Evolutionary conservation across 257 asterid species (phyloP).

Genomic region (Ilex asprella): DNA sequence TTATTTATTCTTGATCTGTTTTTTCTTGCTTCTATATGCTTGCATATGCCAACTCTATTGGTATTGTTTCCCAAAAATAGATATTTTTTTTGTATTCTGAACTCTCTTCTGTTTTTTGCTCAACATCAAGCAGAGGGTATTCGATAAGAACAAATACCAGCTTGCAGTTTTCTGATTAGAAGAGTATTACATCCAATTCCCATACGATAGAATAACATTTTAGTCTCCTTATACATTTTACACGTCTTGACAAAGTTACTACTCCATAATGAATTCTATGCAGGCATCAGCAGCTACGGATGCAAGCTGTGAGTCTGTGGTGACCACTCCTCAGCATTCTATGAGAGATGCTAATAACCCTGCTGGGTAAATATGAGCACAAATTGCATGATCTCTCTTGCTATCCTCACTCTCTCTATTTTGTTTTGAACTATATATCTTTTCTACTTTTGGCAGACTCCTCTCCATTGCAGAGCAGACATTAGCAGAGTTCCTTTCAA

Average conservation of each 20-base stretch:
- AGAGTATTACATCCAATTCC: not conserved
- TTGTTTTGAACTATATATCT: not conserved
- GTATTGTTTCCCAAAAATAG: not conserved
- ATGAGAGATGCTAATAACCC: conserved; percentile 85
- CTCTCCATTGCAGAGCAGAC: conserved; percentile 2
- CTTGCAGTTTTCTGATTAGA: not conserved
- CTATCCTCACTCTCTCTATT: not conserved
- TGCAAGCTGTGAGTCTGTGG: conserved; percentile 85
- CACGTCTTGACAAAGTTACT: not conserved
- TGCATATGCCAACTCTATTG: not conserved
- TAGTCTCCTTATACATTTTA: not conserved
- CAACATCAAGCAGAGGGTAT: not conserved
- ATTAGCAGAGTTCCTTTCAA: conserved; percentile 3
- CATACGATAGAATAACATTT: not conserved
- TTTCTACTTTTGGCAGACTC: conserved; percentile 47
- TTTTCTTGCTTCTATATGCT: not conserved
- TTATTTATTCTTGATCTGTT: too few species aligned
- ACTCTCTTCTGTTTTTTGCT: not conserved
- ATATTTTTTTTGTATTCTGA: not conserved
- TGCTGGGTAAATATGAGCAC: conserved; percentile 65
- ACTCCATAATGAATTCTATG: conserved; percentile 7
- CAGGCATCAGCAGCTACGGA: conserved; percentile 63
- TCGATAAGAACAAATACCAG: not conserved
- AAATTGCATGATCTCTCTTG: too few species aligned
- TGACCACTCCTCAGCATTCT: conserved; percentile 73